Evolutionary conservation across 2,329 filamentous ascomycete species (phyloP).

Genomic region (Sporothrix brasiliensis): DNA sequence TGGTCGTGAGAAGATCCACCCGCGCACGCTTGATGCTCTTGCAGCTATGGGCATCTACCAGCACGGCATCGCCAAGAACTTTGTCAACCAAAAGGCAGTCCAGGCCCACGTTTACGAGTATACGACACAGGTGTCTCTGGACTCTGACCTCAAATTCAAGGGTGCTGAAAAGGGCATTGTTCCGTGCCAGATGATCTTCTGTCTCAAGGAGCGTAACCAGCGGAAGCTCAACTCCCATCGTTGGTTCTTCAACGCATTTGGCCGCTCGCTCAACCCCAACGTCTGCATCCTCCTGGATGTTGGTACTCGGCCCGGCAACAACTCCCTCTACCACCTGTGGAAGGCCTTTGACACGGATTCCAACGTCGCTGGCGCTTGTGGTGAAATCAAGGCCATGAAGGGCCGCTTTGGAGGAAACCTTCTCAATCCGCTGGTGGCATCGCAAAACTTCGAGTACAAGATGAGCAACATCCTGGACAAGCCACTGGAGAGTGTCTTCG

Average conservation of each 20-base stretch:
- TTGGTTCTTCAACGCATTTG: conserved; percentile 99
- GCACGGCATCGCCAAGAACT: conserved; percentile 97
- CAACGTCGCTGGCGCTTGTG: conserved; percentile 93
- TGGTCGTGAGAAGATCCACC: conserved; percentile 86
- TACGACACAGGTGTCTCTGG: conserved; percentile 94
- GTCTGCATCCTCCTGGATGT: conserved; percentile 97
- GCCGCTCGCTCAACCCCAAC: conserved; percentile 87
- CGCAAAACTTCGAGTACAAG: conserved; percentile 99
- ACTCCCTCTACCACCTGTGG: conserved; percentile 96
- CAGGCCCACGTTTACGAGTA: conserved; percentile 98
- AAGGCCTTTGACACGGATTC: conserved; percentile 98
- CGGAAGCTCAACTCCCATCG: conserved; percentile 98
- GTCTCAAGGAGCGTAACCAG: conserved; percentile 94
- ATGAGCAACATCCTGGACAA: conserved; percentile 99
- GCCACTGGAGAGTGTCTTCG: conserved; percentile 93
- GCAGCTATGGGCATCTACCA: conserved; percentile 98
- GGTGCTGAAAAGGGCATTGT: conserved; percentile 98
- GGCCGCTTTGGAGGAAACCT: conserved; percentile 81
- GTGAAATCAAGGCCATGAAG: conserved; percentile 99
- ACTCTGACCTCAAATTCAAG: conserved; percentile 96
- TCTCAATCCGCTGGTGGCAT: conserved; percentile 89
- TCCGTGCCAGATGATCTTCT: conserved; percentile 97
- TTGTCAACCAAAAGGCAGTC: conserved; percentile 93
- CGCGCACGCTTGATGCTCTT: conserved; percentile 87
- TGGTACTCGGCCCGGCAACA: conserved; percentile 85